Percentiles rank a stretch among this genome's conserved stretches.
Evolutionary conservation across 768 basidiomycete species (phyloP).

Genomic region (Xerocomellus chrysenteron): DNA sequence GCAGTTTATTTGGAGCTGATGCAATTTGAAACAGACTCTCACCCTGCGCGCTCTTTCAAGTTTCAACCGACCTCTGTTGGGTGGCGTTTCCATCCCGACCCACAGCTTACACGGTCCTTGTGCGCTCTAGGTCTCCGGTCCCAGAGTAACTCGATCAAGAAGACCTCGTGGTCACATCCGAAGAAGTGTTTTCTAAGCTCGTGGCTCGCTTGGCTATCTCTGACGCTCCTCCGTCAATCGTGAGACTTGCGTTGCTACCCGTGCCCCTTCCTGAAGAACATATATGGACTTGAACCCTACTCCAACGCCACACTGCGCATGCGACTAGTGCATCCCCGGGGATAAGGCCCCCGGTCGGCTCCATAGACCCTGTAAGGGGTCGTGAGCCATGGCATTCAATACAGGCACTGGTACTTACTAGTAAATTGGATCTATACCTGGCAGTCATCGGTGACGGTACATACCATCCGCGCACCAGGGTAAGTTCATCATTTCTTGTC

Average conservation of each 20-base stretch:
- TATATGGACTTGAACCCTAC: neutral
- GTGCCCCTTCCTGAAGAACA: constrained; percentile 17
- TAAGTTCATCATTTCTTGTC: neutral
- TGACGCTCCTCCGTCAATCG: constrained; percentile 10
- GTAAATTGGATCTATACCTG: constrained; percentile 15
- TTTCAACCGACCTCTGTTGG: neutral
- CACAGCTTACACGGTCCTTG: neutral
- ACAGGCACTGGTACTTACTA: neutral
- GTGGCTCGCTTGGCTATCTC: neutral
- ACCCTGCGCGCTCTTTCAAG: neutral
- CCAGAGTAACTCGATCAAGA: neutral
- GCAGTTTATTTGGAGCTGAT: neutral
- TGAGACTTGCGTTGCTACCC: constrained; percentile 16
- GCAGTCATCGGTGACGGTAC: constrained; percentile 10
- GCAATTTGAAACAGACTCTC: neutral
- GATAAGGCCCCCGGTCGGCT: too few relatives aligned
- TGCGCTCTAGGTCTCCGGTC: neutral
- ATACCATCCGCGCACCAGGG: constrained; percentile 2
- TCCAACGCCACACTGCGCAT: too few relatives aligned
- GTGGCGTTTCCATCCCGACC: neutral
- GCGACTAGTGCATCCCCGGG: too few relatives aligned
- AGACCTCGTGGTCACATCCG: constrained; percentile 1
- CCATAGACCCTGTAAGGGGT: constrained; percentile 8
- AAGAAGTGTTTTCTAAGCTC: neutral
- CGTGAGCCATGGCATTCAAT: neutral